Percentiles rank a stretch among this genome's conserved stretches.
Conservation (phyloP, 2,329 filamentous ascomycete species). For the Pseudogymnoascus sp. region DNA sequence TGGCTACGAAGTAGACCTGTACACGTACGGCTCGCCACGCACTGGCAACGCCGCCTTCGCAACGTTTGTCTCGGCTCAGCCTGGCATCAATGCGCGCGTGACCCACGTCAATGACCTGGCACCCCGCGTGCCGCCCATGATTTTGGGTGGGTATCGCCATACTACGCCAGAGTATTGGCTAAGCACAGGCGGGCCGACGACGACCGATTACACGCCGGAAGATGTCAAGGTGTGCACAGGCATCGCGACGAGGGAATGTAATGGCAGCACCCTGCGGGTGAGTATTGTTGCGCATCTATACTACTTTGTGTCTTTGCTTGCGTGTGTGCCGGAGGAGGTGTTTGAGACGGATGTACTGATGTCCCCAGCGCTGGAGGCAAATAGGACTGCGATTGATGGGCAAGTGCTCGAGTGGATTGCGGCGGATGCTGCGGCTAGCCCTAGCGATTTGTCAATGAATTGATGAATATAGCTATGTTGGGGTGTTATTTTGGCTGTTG, state of each 20-base stretch:
- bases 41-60: conserved; percentile 50
- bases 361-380: background rate
- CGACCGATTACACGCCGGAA: conserved; percentile 30
- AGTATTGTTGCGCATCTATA: conserved; percentile 39
- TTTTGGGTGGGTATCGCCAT: conserved; percentile 52
- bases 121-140: conserved; percentile 54
- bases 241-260: conserved; percentile 40
- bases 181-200: conserved; percentile 29
- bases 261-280: conserved; percentile 40
- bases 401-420: background rate
- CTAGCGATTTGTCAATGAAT: background rate
- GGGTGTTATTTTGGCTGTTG: background rate
- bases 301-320: conserved; percentile 41
- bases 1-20: conserved; percentile 70
- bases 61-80: conserved; percentile 46
- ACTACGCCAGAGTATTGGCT: conserved; percentile 65
- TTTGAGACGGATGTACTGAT: background rate
- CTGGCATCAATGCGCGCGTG: conserved; percentile 49
- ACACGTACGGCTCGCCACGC: conserved; percentile 86
- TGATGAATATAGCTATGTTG: background rate
- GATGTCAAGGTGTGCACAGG: conserved; percentile 43
- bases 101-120: conserved; percentile 62
- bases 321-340: conserved; percentile 27
- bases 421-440: background rate
- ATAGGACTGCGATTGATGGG: background rate